phyloP scores from a whole-genome alignment of 805 yeast species.

The Dipodascopsis uninucleata region DNA sequence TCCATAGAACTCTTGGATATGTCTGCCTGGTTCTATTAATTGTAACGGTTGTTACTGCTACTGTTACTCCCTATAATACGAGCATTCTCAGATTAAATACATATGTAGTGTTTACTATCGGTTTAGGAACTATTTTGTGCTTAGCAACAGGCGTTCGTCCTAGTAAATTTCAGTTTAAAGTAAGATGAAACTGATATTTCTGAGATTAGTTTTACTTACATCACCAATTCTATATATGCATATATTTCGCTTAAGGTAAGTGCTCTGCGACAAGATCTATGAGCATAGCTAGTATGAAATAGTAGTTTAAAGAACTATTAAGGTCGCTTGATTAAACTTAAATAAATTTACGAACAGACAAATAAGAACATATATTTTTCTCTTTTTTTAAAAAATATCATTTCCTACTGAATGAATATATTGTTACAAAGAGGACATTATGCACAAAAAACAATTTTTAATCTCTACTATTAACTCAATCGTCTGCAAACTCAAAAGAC shows the following conservation, averaged over 20 bases:
- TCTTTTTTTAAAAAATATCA: too few species aligned
- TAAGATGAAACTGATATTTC: too few species aligned
- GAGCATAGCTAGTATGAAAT: not conserved
- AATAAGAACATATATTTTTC: not conserved
- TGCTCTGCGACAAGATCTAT: not conserved
- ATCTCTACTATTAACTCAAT: too few species aligned
- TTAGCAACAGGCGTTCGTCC: constrained; percentile 22
- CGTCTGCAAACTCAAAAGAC: too few species aligned
- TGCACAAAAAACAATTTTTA: too few species aligned
- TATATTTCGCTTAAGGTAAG: not conserved
- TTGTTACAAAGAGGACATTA: too few species aligned
- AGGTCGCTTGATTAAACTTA: not conserved
- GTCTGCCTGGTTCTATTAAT: constrained; percentile 9
- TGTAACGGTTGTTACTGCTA: constrained; percentile 7
- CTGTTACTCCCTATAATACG: constrained; percentile 17
- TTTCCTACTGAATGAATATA: too few species aligned
- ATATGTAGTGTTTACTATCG: constrained; percentile 10
- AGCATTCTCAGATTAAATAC: constrained; percentile 11
- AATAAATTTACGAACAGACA: not conserved
- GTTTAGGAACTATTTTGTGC: constrained; percentile 11
- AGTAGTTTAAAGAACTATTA: not conserved
- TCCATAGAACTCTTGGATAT: constrained; percentile 33
- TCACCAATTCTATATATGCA: too few species aligned
- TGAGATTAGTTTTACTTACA: too few species aligned
- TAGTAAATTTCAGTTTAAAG: constrained; percentile 18